Percentiles rank a stretch among this genome's conserved stretches.
phyloP scores from a whole-genome alignment of 1,284 basidiomycete genomes.

The Wolfiporia cocos region DNA sequence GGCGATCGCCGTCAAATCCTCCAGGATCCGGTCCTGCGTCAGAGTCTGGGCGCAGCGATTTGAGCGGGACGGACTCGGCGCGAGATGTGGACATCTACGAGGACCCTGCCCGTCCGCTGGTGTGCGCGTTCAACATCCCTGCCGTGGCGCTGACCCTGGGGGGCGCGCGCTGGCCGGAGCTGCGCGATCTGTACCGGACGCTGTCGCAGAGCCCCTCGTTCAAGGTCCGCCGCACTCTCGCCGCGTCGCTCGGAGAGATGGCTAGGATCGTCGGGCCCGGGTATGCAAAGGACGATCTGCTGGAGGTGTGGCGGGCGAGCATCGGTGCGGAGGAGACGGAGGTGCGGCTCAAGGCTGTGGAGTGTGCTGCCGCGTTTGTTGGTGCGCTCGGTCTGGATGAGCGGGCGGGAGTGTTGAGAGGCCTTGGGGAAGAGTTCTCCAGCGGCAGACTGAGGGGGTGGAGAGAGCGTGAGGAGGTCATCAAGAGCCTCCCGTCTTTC shows the following conservation, averaged over 20 bases:
- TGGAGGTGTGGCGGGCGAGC: constrained; percentile 68
- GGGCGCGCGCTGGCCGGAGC: constrained; percentile 65
- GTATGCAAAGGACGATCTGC: constrained; percentile 63
- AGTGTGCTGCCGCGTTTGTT: constrained; percentile 58
- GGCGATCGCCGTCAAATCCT: not conserved
- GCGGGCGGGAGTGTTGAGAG: constrained; percentile 47
- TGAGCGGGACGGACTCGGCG: constrained; percentile 11
- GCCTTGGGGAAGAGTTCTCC: constrained; percentile 40
- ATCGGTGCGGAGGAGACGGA: constrained; percentile 59
- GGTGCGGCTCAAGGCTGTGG: constrained; percentile 65
- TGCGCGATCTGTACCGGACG: constrained; percentile 66
- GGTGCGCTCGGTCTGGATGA: constrained; percentile 42
- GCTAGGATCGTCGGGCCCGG: constrained; percentile 80
- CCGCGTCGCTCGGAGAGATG: constrained; percentile 86
- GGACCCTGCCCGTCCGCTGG: constrained; percentile 72
- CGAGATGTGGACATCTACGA: constrained; percentile 24
- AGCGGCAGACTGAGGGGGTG: constrained; percentile 65
- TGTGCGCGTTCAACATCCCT: constrained; percentile 94
- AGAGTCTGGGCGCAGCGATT: constrained; percentile 18
- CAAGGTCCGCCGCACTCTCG: constrained; percentile 73
- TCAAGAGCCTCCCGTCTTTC: constrained; percentile 43
- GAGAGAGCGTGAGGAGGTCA: constrained; percentile 75
- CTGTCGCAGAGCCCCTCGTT: constrained; percentile 54
- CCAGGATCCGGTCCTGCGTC: constrained; percentile 1
- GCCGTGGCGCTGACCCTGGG: constrained; percentile 89